Evolutionary conservation across 768 basidiomycete species (phyloP), one percentile per base, ranked within the genome.

Genomic region (Pleurotus sapidus): DNA sequence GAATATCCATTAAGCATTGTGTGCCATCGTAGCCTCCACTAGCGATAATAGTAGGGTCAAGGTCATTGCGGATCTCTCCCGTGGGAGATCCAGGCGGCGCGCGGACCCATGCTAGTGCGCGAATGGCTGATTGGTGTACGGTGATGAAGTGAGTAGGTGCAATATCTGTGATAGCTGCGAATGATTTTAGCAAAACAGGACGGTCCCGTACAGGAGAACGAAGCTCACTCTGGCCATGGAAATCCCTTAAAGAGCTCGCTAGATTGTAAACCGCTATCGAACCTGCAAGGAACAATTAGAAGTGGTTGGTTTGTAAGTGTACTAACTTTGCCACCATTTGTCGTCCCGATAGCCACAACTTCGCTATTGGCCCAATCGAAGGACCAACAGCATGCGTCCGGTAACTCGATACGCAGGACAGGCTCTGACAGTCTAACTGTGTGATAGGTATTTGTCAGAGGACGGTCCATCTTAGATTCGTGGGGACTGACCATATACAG

Each of bases 291-390:
- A 15, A 45, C 64, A 7, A 59, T 56, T 57, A 61, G 20, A 59
- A 15, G 45, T 15, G 27, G 25, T 23, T 49, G 39, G 15, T 34
- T 5, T 11, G 20, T 11, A 17, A 24, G 55, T 39, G 9, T n/a
- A 53, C 17, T 45, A 14, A n/a, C 5, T 27, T 14, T 12, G 25
- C 50, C 55, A 93, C 96, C 95, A 61, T 92, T 90, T 2, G 91
- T 87, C 24, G 87, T 87, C 0, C 95, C 95, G 11, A 89, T 83
- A 0, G 92, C 93, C 5, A 99, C 69, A 9, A 86, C 64, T 57
- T 89, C 87, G 60, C 92, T 91, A 60, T 92, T 93, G 0, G 86
- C 90, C 95, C 95, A 98, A 62, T 97, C 94, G 54, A 97, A 77
- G 14, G 84, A 80, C 81, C 84, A 89, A 65, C 87, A 89, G n/a